phyloP scores from a whole-genome alignment of 495 filamentous ascomycete species.

The Penicillium salamii region DNA sequence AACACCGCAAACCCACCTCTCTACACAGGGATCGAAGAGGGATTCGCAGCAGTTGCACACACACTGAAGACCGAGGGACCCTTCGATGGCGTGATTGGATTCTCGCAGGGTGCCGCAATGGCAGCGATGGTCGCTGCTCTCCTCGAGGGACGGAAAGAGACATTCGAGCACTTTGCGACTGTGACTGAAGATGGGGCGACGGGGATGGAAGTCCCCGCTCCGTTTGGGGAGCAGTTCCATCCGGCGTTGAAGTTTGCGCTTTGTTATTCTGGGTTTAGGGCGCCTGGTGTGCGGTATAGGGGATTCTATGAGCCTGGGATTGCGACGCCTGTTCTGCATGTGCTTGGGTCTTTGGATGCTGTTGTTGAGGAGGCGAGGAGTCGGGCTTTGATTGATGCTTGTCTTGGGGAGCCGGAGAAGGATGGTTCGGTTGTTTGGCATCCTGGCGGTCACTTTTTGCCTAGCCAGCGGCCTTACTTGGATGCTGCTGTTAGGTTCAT shows the following conservation, averaged over 20 bases:
- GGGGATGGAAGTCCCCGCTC: conserved; percentile 46
- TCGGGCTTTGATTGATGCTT: conserved; percentile 63
- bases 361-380: conserved; percentile 79
- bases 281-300: conserved; percentile 57
- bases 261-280: conserved; percentile 75
- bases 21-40: conserved; percentile 66
- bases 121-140: conserved; percentile 63
- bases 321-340: conserved; percentile 73
- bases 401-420: conserved; percentile 48
- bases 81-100: conserved; percentile 73
- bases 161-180: conserved; percentile 39
- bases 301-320: conserved; percentile 73
- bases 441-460: conserved; percentile 92
- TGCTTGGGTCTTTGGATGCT: conserved; percentile 80
- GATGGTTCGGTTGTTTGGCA: conserved; percentile 70
- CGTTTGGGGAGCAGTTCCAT: conserved; percentile 47
- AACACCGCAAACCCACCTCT: conserved; percentile 43
- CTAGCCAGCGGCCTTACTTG: conserved; percentile 74
- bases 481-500: conserved; percentile 74
- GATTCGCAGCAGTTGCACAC: conserved; percentile 57
- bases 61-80: conserved; percentile 57
- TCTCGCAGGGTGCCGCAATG: conserved; percentile 67
- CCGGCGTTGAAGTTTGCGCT: conserved; percentile 74
- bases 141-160: conserved; percentile 58
- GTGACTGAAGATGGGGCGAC: conserved; percentile 17